Percentiles rank a stretch among this genome's conserved stretches.
Evolutionary conservation across 1,139 yeast genomes (phyloP).

Genomic region (Kodamaea plutei): DNA sequence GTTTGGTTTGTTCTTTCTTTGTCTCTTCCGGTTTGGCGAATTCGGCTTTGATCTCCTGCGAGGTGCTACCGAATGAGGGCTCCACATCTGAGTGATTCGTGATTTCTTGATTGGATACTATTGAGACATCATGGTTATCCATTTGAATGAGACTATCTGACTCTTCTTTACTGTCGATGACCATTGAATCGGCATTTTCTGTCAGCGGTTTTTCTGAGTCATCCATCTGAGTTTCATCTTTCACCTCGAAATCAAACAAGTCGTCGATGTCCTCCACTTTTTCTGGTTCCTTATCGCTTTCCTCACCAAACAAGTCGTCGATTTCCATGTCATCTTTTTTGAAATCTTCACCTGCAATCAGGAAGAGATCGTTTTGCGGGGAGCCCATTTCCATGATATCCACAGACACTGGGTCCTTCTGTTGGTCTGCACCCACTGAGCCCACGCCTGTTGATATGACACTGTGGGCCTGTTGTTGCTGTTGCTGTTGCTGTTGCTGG

Average conservation of each 20-base stretch:
- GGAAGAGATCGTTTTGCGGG: slow-evolving; percentile 8
- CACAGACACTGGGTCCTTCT: slow-evolving; percentile 11
- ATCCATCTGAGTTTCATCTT: slow-evolving; percentile 3
- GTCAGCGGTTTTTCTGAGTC: background rate
- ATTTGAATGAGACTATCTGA: too few species aligned
- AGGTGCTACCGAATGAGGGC: too few species aligned
- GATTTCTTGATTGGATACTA: background rate
- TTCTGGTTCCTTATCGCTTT: slow-evolving; percentile 23
- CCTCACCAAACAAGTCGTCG: slow-evolving; percentile 44
- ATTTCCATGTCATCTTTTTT: slow-evolving; percentile 23
- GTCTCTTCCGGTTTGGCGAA: background rate
- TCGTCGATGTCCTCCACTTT: slow-evolving; percentile 9
- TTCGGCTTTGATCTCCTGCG: background rate
- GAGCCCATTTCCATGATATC: slow-evolving; percentile 15
- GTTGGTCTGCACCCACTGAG: slow-evolving; percentile 20
- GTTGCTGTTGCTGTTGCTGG: too few species aligned
- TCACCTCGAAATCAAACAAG: slow-evolving; percentile 7
- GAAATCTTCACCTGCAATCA: slow-evolving; percentile 1
- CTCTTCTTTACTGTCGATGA: background rate
- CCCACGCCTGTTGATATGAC: slow-evolving; percentile 19
- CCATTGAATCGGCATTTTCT: background rate
- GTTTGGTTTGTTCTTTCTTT: background rate
- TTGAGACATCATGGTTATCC: background rate
- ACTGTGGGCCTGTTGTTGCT: slow-evolving; percentile 17
- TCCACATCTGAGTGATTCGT: too few species aligned